Base-by-base conservation (phyloP, 2,329 filamentous ascomycete genomes). In the Pseudogymnoascus sp. region DNA sequence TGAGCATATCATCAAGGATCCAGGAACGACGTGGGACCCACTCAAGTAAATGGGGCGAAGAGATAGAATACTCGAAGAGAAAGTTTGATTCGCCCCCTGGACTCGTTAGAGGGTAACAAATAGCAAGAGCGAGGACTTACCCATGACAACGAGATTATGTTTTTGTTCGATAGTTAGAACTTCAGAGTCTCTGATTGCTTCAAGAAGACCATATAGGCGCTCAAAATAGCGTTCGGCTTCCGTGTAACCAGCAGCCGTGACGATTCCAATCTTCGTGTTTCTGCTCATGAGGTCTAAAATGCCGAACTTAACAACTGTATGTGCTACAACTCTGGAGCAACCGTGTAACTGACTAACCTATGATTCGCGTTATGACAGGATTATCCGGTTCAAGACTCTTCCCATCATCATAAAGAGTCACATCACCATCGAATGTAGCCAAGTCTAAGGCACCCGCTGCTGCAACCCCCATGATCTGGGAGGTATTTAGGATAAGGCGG, bases 361-460 rank as follows among this genome's bases (percentile, higher is more conserved):
- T 73, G 38, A 87, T 79, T 29, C 81, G 78, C 1, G 82, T 78
- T 61, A 97, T 92, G 14, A 96, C 85, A 0, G 91, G 89, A 72
- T 90, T 96, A 14, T 84, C 80, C 0, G 86, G 80, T 62, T 87
- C 85, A 7, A 99, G 80, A 66, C 85, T 90, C 69, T 91, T 82
- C 11, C 94, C 94, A 71, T 99, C 90, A 63, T 92, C 89, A 74
- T 99, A 99, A 21, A 99, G 81, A 1, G 94, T 99, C 60, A 99
- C 92, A 75, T 99, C 94, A 75, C 94, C 94, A 74, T 99, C 94
- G 73, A 99, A 99, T 0, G 94, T 99, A 61, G 96, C 88, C 3
- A 99, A 82, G 68, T 94, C 86, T 7, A 97, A 81, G 4, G 85
- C 82, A 21, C 89, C 87, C 49, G 80, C 78, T 23, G 84, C 85